phyloP scores from a whole-genome alignment of 257 asterid genomes.

The Buddleja alternifolia region DNA sequence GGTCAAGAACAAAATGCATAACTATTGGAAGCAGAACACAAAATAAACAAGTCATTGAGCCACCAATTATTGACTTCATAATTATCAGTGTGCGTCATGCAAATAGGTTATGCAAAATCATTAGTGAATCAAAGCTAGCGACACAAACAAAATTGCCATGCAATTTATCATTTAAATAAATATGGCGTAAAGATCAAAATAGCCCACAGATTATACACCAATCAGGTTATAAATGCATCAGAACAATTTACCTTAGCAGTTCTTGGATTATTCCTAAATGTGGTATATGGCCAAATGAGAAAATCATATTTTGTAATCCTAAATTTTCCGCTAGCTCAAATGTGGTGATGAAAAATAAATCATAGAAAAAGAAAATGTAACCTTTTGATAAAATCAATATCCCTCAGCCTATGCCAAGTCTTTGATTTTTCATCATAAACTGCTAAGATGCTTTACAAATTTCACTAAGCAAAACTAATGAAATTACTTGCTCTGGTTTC shows the following conservation, averaged over 20 bases:
- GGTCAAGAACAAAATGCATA: constrained; percentile 31
- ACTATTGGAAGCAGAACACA: constrained; percentile 30
- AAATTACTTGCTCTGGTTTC: background rate
- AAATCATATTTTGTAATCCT: constrained; percentile 6
- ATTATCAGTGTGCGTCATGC: constrained; percentile 2
- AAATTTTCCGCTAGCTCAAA: constrained; percentile 17
- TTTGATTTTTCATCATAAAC: background rate
- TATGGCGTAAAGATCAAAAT: constrained; percentile 7
- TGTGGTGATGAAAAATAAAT: background rate
- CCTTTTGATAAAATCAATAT: background rate
- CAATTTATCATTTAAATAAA: constrained; percentile 10
- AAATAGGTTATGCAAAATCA: constrained; percentile 14
- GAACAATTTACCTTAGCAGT: constrained; percentile 7
- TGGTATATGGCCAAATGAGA: constrained; percentile 14
- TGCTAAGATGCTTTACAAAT: background rate
- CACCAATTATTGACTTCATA: constrained; percentile 13
- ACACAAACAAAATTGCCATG: constrained; percentile 7
- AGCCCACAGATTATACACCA: background rate
- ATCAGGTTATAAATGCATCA: constrained; percentile 16
- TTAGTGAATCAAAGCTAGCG: constrained; percentile 15
- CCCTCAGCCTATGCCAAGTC: constrained; percentile 18
- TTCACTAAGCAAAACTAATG: background rate
- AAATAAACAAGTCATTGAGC: constrained; percentile 6
- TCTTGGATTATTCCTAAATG: constrained; percentile 11
- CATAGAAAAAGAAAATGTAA: background rate